Base-by-base conservation (phyloP, 352 stramenopile genomes). In the Globisporangium cystogenes region DNA sequence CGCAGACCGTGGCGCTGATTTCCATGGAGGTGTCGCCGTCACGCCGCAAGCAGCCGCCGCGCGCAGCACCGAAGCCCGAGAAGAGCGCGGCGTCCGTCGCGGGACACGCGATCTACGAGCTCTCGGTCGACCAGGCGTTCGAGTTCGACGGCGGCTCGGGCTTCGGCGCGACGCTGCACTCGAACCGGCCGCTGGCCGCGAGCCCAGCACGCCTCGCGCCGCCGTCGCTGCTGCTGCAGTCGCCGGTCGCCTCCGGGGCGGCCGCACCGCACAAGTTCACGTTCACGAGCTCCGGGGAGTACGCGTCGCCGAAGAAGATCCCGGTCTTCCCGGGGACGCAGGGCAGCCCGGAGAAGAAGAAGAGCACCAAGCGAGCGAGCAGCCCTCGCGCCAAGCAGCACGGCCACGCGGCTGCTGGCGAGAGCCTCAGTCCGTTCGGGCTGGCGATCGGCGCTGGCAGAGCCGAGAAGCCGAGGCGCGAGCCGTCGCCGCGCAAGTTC, bases 271-370 rank as follows among this genome's bases (percentile, higher is more conserved):
- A 83, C 46, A 78, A 77, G 49, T 90, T 90, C 52, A 83, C 76
- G 35, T 90, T 90, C 45, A 90, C 75, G 29, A 83, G 66, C 24
- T 64, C 75, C 4, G 67, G 68, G 1, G 77, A 86, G 53, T 90
- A 88, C 63, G 83, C 71, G 39, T 85, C 80, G 12, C 80, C 80
- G 0, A 90, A 87, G 77, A 90, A 88, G 51, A 74, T 90, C 21
- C 80, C 80, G 0, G 64, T 86, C 37, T 86, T 90, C 41, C 77
- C 80, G 2, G 77, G 80, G 14, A 90, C 72, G 18, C 27, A 78
- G 7, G 61, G 72, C 36, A 90, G 74, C 24, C 79, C 76, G 0
- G 76, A 87, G 53, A 74, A 74, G 43, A 65, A 64, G 24, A 43
- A 71, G 3, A 46, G 18, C 24, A 11, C 10, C 11, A 58, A 37